Evolutionary conservation across 108 stramenopile genomes (phyloP).

Genomic region (Skeletonema grethae): DNA sequence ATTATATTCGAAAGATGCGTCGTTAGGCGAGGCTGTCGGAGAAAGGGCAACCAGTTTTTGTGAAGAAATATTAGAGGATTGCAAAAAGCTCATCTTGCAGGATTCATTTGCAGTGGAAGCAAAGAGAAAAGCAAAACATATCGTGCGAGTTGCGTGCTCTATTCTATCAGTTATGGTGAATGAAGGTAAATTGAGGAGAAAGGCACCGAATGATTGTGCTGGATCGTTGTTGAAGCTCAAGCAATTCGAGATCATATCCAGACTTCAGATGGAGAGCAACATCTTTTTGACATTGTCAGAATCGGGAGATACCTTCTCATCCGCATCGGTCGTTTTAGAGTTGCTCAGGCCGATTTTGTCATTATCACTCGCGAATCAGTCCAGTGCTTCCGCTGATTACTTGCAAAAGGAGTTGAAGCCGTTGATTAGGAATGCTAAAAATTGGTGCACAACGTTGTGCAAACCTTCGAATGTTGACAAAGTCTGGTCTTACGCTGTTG

Average conservation of each 20-base stretch:
- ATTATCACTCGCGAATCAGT: conserved; percentile 8
- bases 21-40: conserved; percentile 39
- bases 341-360: conserved; percentile 33
- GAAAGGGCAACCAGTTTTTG: conserved; percentile 30
- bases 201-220: neutral
- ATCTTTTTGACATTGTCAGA: conserved; percentile 37
- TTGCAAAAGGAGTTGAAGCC: conserved; percentile 24
- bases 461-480: conserved; percentile 28
- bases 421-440: conserved; percentile 31
- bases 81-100: conserved; percentile 21
- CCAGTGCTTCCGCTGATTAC: conserved; percentile 13
- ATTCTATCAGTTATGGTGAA: conserved; percentile 43
- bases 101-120: conserved; percentile 13
- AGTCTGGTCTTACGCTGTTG: conserved; percentile 46
- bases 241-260: conserved; percentile 43
- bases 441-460: conserved; percentile 42
- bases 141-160: conserved; percentile 30
- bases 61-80: conserved; percentile 38
- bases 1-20: conserved; percentile 27
- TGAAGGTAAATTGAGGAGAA: neutral
- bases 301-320: conserved; percentile 22
- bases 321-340: conserved; percentile 16
- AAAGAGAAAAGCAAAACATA: conserved; percentile 36
- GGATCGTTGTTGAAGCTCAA: conserved; percentile 6
- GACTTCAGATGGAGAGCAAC: conserved; percentile 30